phyloP scores from a whole-genome alignment of 345 rosid genomes.

The Lepidium africanum region DNA sequence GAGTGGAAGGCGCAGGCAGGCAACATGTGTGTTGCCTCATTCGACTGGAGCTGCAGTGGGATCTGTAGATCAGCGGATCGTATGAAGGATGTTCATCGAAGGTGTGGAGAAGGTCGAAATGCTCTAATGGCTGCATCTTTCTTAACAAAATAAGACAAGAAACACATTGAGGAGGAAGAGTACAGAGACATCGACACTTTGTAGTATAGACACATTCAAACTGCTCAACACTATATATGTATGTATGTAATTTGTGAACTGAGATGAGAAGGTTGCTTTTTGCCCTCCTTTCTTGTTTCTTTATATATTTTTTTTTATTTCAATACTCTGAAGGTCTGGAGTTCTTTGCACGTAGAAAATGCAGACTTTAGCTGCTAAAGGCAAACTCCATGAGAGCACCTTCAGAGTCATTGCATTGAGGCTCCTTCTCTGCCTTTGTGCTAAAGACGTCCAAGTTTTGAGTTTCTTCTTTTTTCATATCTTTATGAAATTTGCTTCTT shows the following conservation, averaged over 20 bases:
- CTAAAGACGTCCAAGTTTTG: neutral
- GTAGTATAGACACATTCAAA: constrained; percentile 18
- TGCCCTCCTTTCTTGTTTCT: constrained; percentile 23
- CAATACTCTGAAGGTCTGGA: constrained; percentile 2
- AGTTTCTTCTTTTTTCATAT: neutral
- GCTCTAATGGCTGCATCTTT: constrained; percentile 64
- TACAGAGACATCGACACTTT: constrained; percentile 8
- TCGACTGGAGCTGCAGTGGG: constrained; percentile 90
- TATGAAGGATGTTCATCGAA: constrained; percentile 78
- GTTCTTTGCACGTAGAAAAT: constrained; percentile 6
- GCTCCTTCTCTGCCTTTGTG: constrained; percentile 14
- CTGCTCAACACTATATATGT: constrained; percentile 12
- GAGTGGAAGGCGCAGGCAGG: constrained; percentile 99
- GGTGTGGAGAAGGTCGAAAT: constrained; percentile 84
- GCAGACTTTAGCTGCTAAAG: constrained; percentile 17
- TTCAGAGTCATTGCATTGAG: constrained; percentile 3
- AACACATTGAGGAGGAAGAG: constrained; percentile 11
- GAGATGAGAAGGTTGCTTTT: constrained; percentile 29
- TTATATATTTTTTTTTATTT: neutral
- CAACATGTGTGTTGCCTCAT: constrained; percentile 80
- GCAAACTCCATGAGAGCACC: constrained; percentile 9
- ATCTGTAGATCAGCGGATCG: constrained; percentile 81
- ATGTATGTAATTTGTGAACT: constrained; percentile 18
- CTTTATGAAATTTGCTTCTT: neutral
- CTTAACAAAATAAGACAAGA: constrained; percentile 25